Evolutionary conservation across 2,329 filamentous ascomycete species (phyloP).

Genomic region (Sporothrix euskadiensis): DNA sequence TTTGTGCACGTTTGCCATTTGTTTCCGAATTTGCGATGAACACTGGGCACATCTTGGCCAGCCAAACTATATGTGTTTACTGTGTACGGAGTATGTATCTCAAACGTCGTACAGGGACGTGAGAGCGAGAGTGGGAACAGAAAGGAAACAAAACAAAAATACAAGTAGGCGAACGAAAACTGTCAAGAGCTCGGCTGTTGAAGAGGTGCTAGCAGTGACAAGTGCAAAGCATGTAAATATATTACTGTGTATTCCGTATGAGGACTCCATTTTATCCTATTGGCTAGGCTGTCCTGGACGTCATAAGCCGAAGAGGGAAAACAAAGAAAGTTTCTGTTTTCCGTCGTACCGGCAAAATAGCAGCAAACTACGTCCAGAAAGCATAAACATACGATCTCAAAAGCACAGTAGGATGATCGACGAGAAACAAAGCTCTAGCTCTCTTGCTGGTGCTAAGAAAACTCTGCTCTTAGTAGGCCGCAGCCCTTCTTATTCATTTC

Average conservation of each 20-base stretch:
- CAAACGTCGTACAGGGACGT: background rate
- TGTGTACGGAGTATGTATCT: no score
- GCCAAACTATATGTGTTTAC: background rate
- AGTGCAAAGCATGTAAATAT: background rate
- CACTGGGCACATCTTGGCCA: no score
- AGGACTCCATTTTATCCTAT: conserved; percentile 27
- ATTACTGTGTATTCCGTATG: background rate
- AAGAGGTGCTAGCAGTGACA: background rate
- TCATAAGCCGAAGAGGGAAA: conserved; percentile 19
- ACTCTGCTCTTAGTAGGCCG: conserved; percentile 16
- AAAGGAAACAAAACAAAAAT: background rate
- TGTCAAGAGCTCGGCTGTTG: background rate
- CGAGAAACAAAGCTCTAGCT: conserved; percentile 1
- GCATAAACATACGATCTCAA: background rate
- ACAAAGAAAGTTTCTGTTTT: background rate
- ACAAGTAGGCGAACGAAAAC: background rate
- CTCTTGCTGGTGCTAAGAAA: conserved; percentile 20
- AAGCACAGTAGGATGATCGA: background rate
- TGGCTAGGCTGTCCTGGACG: conserved; percentile 8
- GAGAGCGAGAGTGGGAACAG: background rate
- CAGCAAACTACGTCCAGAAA: background rate
- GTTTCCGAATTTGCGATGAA: background rate
- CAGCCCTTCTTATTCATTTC: conserved; percentile 10
- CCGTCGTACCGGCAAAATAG: background rate
- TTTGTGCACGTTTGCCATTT: background rate